These are phyloP conservation scores for Leccinum truebloodii DNA, from an alignment of 768 basidiomycete genomes.

Conservation along the genomic window DNA sequence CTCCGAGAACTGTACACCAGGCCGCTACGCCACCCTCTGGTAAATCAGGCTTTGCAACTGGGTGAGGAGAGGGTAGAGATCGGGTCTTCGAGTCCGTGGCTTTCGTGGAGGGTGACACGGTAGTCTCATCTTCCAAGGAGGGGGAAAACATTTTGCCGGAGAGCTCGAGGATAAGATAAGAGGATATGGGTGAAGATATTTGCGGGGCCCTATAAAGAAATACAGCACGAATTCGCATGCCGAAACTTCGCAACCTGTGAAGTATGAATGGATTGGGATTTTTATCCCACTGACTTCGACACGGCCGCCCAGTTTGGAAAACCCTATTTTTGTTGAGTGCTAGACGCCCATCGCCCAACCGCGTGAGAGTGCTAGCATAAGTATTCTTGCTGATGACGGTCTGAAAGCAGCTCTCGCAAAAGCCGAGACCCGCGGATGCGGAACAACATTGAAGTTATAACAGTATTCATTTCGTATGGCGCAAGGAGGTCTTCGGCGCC, in stretches of 20 bases:
- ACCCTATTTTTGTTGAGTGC: background rate
- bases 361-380: no score
- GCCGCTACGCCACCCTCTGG: constrained; percentile 22
- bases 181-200: background rate
- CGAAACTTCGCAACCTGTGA: background rate
- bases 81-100: background rate
- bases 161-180: background rate
- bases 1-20: constrained; percentile 30
- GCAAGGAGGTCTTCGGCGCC: background rate
- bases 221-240: background rate
- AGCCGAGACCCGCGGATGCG: background rate
- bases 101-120: background rate
- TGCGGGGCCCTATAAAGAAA: background rate
- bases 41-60: background rate
- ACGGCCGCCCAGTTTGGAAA: background rate
- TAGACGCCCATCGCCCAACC: background rate
- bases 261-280: background rate
- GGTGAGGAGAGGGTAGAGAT: background rate
- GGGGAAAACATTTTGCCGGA: background rate
- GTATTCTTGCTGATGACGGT: background rate
- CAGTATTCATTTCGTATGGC: background rate
- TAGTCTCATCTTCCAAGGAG: background rate
- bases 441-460: background rate
- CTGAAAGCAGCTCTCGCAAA: background rate
- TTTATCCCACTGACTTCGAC: background rate